Conservation (phyloP, 2,329 filamentous ascomycete species). For the Aureobasidium sp. region DNA sequence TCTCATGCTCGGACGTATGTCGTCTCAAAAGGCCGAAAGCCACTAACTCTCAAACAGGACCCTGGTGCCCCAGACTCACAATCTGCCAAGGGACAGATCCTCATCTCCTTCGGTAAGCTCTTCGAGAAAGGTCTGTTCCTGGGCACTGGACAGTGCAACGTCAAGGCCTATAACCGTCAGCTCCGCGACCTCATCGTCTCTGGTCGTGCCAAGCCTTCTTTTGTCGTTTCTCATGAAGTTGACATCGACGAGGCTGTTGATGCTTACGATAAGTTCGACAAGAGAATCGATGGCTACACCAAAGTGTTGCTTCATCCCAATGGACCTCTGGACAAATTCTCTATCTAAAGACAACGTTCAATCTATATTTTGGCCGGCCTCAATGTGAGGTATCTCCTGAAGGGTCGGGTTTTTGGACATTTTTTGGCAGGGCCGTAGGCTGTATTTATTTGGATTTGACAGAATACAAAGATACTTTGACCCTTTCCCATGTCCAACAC, state of each 20-base stretch:
- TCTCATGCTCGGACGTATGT: background rate
- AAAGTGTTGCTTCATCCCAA: slow-evolving; percentile 54
- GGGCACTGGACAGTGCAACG: slow-evolving; percentile 59
- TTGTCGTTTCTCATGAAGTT: slow-evolving; percentile 60
- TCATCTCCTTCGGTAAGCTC: slow-evolving; percentile 59
- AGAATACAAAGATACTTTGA: background rate
- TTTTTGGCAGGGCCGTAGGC: background rate
- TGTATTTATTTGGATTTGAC: background rate
- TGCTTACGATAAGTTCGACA: slow-evolving; percentile 61
- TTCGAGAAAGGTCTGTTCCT: slow-evolving; percentile 60
- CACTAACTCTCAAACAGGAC: slow-evolving; percentile 30
- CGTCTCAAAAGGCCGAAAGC: background rate
- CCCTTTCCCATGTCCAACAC: too few species aligned
- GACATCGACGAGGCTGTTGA: slow-evolving; percentile 49
- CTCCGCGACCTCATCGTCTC: slow-evolving; percentile 58
- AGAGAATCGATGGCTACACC: slow-evolving; percentile 58
- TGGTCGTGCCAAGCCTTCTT: slow-evolving; percentile 58
- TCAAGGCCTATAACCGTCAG: slow-evolving; percentile 61
- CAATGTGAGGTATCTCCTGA: background rate
- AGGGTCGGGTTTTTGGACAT: background rate
- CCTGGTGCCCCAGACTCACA: slow-evolving; percentile 57
- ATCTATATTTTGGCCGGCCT: background rate
- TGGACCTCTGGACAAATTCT: slow-evolving; percentile 28
- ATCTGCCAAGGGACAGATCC: slow-evolving; percentile 55
- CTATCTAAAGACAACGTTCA: background rate